Base-by-base conservation (phyloP, 441 rosid species). In the Eutrema salsugineum region DNA sequence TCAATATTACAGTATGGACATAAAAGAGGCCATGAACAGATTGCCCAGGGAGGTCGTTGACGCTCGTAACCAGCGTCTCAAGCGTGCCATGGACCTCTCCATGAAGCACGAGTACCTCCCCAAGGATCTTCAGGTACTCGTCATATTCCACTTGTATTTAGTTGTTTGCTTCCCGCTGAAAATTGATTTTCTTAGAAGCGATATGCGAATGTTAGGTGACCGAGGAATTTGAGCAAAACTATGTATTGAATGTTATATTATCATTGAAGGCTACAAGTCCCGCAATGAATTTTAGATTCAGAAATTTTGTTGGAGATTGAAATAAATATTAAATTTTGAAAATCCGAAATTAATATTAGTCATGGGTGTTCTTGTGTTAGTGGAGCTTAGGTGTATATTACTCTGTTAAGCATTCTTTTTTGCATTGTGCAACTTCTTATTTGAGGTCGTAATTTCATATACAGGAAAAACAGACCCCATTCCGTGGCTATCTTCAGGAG, bases 51-150 rank as follows among this genome's bases (percentile, higher is more conserved):
- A 94, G 86, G 75, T 94, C 38, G 85, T 91, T 1, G 97, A 94
- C 66, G 97, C 99, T 12, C 93, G 99, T 32, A 61, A 81, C 80
- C 99, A 94, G 91, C 97, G 96, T 43, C 86, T 94, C 66, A 90
- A 90, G 82, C 97, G 96, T 55, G 95, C 97, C 51, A 90, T 91
- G 88, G 97, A 94, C 76, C 96, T 94, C 70, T 94, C 99, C 62
- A 84, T 91, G 97, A 94, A 94, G 82, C 99, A 94, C 69, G 83
- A 90, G 79, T 91, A 91, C 79, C 97, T 94, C 42, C 80, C 95
- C 17, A 78, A 83, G 55, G 79, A 90, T 64, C 86, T 91, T 61
- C 96, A 88, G 97, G 97, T 93, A 32, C 20, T 51, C 24, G n/a
- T 33, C 68, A 6, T 61, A 12, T 66, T 49, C 35, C 5, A 46